Base-by-base conservation (phyloP, 1,284 basidiomycete genomes). In the Ceratobasidium sp. region DNA sequence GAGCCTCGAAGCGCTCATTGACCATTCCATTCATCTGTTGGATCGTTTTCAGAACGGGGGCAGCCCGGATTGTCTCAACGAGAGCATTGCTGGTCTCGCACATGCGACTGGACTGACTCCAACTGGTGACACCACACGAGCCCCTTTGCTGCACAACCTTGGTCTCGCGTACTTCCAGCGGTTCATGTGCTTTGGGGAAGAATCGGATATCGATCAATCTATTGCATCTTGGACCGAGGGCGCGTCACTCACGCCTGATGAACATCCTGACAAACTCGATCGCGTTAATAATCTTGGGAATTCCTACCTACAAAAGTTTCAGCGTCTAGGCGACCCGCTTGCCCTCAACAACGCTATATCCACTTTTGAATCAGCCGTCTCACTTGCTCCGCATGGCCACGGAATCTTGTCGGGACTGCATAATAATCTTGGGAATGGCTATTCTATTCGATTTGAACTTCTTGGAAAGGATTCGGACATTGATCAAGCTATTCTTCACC, bases 341-440 rank as follows among this genome's bases (percentile, higher is more conserved):
- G 69, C 55, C 38, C 52, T 71, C 16, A 14, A 60, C 23, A 44
- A 12, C n/a, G 57, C 12, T 7, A 71, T 71, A 30, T 46, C 44
- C 12, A 23, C 18, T 54, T 52, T 50, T 20, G 48, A 38, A n/a
- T 5, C 12, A 8, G 66, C 66, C 5, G 20, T 54, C 8, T 54
- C 23, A 38, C 48, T 68, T 18, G 20, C 30, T 38, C 27, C 66
- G 3, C 16, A 54, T 54, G 46, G 10, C 16, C 30, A 33, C 14
- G 20, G 14, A 20, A 60, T 64, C 18, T 64, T 64, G 60, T 14
- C 60, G 3, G 60, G 60, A 1, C 48, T 62, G 8, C 59, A 62
- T 12, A 73, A 33, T 12, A 52, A 59, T 46, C 70, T 73, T 12
- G 70, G 70, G 8, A 62, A 52, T 38, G 27, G 16, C 4, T 73